These are phyloP conservation scores for Aureobasidium sp. DNA, from an alignment of 2,329 filamentous ascomycete species.

Conservation along the genomic window DNA sequence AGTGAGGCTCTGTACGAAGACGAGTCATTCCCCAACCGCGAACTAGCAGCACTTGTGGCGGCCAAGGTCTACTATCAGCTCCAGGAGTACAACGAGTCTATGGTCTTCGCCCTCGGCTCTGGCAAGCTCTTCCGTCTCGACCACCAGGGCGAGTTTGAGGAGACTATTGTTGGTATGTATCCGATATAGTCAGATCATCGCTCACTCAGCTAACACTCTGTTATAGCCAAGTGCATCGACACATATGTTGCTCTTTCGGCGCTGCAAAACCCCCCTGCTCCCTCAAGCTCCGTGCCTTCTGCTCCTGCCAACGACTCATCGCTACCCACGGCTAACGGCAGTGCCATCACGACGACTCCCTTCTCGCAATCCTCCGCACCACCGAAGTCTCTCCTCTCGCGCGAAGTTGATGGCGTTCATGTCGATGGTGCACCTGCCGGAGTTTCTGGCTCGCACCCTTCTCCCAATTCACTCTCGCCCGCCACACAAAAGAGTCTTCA, in stretches of 20 bases:
- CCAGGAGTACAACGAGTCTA: conserved; percentile 98
- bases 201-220: conserved; percentile 1
- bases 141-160: conserved; percentile 87
- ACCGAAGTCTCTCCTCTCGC: conserved; percentile 89
- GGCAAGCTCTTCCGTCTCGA: conserved; percentile 94
- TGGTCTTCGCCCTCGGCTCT: conserved; percentile 92
- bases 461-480: conserved; percentile 60
- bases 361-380: conserved; percentile 91
- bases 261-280: conserved; percentile 47
- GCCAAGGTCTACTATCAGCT: conserved; percentile 99
- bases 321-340: conserved; percentile 51
- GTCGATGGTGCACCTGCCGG: conserved; percentile 51
- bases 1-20: conserved; percentile 98
- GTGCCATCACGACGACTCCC: conserved; percentile 71
- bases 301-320: conserved; percentile 56
- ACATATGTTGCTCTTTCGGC: conserved; percentile 84
- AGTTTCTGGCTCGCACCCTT: conserved; percentile 47
- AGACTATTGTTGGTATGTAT: conserved; percentile 79
- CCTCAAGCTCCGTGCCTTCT: conserved; percentile 42
- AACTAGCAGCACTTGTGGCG: conserved; percentile 87
- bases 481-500: conserved; percentile 75
- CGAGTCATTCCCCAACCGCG: conserved; percentile 85
- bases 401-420: conserved; percentile 56
- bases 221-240: conserved; percentile 80
- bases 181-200: neutral